phyloP scores from a whole-genome alignment of 768 basidiomycete species.

The Steccherinum ochraceum region DNA sequence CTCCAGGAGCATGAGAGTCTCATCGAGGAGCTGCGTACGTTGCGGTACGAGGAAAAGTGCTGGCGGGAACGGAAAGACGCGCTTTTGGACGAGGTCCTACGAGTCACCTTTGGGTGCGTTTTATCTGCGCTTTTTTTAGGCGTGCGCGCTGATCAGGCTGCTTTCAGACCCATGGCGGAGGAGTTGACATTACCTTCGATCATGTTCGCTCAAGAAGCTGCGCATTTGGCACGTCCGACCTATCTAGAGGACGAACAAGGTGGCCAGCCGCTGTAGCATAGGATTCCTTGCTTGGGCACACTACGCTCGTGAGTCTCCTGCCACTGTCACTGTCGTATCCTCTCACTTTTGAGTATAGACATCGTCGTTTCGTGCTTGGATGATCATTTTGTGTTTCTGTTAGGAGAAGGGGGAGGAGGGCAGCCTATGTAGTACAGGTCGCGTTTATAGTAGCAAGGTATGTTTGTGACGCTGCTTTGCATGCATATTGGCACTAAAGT shows the following conservation, averaged over 20 bases:
- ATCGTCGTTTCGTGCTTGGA: too few relatives aligned
- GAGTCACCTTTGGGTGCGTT: conserved; percentile 45
- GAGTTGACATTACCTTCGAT: conserved; percentile 15
- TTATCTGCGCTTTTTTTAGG: conserved; percentile 3
- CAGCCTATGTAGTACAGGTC: too few relatives aligned
- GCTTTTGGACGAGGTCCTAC: conserved; percentile 49
- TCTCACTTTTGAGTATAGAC: too few relatives aligned
- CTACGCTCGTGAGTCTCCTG: neutral
- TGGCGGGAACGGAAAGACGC: conserved; percentile 56
- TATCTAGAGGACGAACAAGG: neutral
- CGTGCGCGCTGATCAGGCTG: neutral
- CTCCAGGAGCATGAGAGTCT: conserved; percentile 62
- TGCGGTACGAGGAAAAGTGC: conserved; percentile 44
- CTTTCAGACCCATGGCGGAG: conserved; percentile 15
- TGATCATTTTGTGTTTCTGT: too few relatives aligned
- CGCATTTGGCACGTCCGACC: neutral
- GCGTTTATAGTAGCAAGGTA: too few relatives aligned
- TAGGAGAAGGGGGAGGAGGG: too few relatives aligned
- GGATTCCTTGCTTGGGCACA: neutral
- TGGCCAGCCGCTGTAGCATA: neutral
- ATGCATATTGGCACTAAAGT: too few relatives aligned
- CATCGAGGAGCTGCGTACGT: conserved; percentile 54
- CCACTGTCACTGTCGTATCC: too few relatives aligned
- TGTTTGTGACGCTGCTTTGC: too few relatives aligned
- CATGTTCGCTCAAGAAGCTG: conserved; percentile 12